phyloP scores from a whole-genome alignment of 129 eudicot genomes.

The Arctium minus region DNA sequence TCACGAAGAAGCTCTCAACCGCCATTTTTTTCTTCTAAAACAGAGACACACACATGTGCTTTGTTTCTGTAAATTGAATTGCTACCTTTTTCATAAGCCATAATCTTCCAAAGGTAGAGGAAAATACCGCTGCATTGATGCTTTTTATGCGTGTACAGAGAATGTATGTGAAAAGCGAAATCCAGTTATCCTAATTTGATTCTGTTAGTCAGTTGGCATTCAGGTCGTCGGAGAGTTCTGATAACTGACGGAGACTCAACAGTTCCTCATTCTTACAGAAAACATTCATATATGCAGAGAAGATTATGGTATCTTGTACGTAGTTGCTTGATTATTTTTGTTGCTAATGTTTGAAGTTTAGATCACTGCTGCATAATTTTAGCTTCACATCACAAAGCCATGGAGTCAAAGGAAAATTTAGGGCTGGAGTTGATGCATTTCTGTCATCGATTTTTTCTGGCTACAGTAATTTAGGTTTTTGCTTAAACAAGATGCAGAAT shows the following conservation, averaged over 20 bases:
- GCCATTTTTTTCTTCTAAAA: background rate
- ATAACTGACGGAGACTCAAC: background rate
- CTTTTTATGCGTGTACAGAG: background rate
- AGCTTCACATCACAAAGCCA: background rate
- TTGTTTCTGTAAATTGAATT: background rate
- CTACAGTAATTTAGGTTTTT: background rate
- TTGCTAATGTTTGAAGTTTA: background rate
- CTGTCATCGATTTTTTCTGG: background rate
- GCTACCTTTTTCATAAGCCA: background rate
- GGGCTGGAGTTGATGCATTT: background rate
- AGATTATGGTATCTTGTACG: background rate
- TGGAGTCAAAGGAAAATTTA: background rate
- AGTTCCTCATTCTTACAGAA: background rate
- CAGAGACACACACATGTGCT: background rate
- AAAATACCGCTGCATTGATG: slow-evolving; percentile 30
- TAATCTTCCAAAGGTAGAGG: background rate
- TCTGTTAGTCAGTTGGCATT: background rate
- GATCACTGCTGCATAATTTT: background rate
- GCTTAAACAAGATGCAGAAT: background rate
- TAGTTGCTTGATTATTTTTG: background rate
- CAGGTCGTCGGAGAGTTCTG: background rate
- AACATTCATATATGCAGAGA: background rate
- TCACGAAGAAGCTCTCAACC: slow-evolving; percentile 32
- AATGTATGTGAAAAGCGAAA: background rate
- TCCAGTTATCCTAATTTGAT: background rate